Evolutionary conservation across 2,329 filamentous ascomycete genomes (phyloP), one percentile per base, ranked within the genome.

Genomic region (Pestalotiopsis fici): DNA sequence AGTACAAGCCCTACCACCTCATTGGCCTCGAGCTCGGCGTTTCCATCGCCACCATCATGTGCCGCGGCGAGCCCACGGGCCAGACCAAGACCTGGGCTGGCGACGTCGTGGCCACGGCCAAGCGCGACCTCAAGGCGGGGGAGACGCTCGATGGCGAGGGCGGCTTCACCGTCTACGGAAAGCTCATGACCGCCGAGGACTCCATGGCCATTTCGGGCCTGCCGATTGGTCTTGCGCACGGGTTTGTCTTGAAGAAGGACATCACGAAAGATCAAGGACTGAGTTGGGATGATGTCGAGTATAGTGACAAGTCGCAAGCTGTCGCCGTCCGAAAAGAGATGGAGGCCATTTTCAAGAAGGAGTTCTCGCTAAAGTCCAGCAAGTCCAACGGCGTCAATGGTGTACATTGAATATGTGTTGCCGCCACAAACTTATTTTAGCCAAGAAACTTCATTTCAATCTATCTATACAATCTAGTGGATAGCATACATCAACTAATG

Each of bases 1-100:
- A 83, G 69, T 83, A 79, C 74, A 83, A 84, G 74, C 82, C 82
- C 13, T 84, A 81, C 69, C 82, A 84, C 70, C 75, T 84, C 23
- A 84, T 84, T 65, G 81, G 82, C 9, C 77, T 84, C 11, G 82
- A 84, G 70, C 77, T 84, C 3, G 82, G 82, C 4, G 74, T 82
- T 21, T 82, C 79, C 2, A 73, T 83, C 18, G 82, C 81, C 5
- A 79, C 69, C 35, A 83, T 83, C 71, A 82, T 83, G 80, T 79
- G 79, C 64, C 79, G 82, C 7, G 80, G 80, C 43, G 81, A 84
- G 72, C 81, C 82, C 18, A 83, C 81, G 0, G 81, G 81, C 4
- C 79, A 83, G 69, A 81, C 77, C n/a, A 79, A 79, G 72, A 81
- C 78, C 0, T 83, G 78, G 76, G 74, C 76, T 0, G 82, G 79